Evolutionary conservation across 371 early-diverging fungal species (phyloP), one percentile per base, ranked within the genome.

Genomic region (Apophysomyces variabilis): DNA sequence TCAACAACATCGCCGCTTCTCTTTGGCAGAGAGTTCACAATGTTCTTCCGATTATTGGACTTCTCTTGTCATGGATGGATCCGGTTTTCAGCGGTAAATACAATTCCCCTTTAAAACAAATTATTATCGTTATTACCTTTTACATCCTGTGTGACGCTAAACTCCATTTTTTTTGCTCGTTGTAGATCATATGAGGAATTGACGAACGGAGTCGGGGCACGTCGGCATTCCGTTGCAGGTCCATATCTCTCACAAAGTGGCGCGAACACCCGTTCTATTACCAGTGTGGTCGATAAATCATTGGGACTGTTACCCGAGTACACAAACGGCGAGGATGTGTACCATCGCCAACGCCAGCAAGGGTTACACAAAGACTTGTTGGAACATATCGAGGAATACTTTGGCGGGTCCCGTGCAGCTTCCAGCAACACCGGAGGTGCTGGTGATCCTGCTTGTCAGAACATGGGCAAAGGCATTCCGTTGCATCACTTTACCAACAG

Each of bases 391-490:
- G 64, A 63, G 38, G 64, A 63, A 38, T 63, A 63, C 56, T 63
- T 63, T 63, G 64, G 64, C 38, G 64, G 57, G n/a, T 18, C 21
- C 47, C 47, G 46, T 50, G 50, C 54, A 9, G n/a, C 54, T 12
- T 45, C 45, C 46, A 46, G n/a, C 45, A 58, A 58, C 38, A n/a
- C 16, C 32, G 45, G 54, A 50, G 9, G 54, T 26, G 9, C 54
- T 50, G 54, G 21, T 50, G 54, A 50, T 50, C 54, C 54, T 9
- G 11, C 21, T 50, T 50, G 54, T 21, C 54, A 50, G 21, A 50
- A 63, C 38, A 63, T 64, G 65, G 76, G 72, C 35, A 79, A 79
- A 58, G 78, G 80, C 12, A 63, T 82, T 60, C 73, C 78, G 7
- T 65, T 77, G 43, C 72, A 69, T 41, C 63, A 63, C 35, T 50